These are phyloP conservation scores for Globisporangium rhizosaccharum DNA, from an alignment of 352 stramenopile species.

Conservation along the genomic window DNA sequence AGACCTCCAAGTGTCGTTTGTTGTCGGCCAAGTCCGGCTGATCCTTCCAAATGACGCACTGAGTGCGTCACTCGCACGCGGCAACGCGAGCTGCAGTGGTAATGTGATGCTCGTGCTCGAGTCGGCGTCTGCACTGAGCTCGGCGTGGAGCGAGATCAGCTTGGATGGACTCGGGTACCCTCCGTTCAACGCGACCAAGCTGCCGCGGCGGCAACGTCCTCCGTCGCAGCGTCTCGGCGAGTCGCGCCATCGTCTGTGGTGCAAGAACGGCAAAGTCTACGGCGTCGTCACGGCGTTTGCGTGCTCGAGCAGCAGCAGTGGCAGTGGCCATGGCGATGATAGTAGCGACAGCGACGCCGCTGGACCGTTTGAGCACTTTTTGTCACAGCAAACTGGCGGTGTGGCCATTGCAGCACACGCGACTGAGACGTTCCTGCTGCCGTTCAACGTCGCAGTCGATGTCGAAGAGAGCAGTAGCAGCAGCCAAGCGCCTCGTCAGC, in stretches of 20 bases:
- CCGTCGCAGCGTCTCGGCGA: slow-evolving; percentile 48
- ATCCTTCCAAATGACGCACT: slow-evolving; percentile 40
- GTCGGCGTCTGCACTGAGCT: slow-evolving; percentile 33
- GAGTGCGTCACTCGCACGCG: slow-evolving; percentile 20
- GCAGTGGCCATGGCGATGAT: not conserved
- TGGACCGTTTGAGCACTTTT: slow-evolving; percentile 30
- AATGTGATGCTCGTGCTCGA: slow-evolving; percentile 48
- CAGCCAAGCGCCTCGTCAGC: slow-evolving; percentile 10
- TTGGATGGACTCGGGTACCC: slow-evolving; percentile 70
- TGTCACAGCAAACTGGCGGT: slow-evolving; percentile 13
- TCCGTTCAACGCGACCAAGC: slow-evolving; percentile 65
- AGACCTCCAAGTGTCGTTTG: slow-evolving; percentile 36
- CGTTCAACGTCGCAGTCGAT: slow-evolving; percentile 39
- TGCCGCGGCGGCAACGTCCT: slow-evolving; percentile 39
- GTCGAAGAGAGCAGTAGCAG: slow-evolving; percentile 20
- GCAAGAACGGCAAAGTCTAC: slow-evolving; percentile 45
- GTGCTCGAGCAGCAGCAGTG: not conserved
- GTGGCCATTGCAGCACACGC: slow-evolving; percentile 9
- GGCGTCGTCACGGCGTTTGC: slow-evolving; percentile 27
- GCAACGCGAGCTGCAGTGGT: slow-evolving; percentile 9
- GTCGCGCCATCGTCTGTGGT: slow-evolving; percentile 29
- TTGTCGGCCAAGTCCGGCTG: slow-evolving; percentile 43
- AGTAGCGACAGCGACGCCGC: not conserved
- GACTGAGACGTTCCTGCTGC: slow-evolving; percentile 36
- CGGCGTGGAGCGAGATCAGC: slow-evolving; percentile 45